A percentile compares a stretch with the other conserved stretches of the same genome.
These are phyloP conservation scores for Syzygium syzygioides DNA, from an alignment of 441 rosid genomes.

Conservation along the genomic window DNA sequence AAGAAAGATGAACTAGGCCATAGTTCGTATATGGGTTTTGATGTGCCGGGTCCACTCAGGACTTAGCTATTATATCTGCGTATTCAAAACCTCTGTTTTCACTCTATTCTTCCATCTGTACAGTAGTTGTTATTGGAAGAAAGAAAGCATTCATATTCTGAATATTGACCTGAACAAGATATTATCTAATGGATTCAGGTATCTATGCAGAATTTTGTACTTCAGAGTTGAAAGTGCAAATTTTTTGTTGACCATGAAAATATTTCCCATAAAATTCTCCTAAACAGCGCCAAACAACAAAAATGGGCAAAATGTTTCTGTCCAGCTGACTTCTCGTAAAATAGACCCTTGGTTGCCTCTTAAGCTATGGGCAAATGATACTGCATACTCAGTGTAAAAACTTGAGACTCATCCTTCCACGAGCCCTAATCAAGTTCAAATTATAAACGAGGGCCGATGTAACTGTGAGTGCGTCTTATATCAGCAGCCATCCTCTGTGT, in stretches of 20 bases:
- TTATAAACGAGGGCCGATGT: not conserved
- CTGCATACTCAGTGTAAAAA: not conserved
- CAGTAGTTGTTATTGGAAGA: not conserved
- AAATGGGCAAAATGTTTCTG: not conserved
- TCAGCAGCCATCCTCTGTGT: not conserved
- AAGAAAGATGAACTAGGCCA: too few relatives aligned
- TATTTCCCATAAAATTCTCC: not conserved
- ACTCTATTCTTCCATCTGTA: not conserved
- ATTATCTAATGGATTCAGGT: not conserved
- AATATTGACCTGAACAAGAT: not conserved
- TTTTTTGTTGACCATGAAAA: not conserved
- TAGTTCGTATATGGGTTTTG: not conserved
- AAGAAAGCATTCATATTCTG: not conserved
- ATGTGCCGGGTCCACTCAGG: not conserved
- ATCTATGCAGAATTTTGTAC: not conserved
- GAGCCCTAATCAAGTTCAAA: not conserved
- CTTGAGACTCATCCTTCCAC: not conserved
- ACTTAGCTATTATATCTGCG: too few relatives aligned
- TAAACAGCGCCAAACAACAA: not conserved
- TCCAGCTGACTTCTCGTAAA: not conserved
- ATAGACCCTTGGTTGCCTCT: not conserved
- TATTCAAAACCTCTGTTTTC: not conserved
- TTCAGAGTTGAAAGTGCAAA: not conserved
- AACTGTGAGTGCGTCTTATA: not conserved
- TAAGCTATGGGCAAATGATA: not conserved